These are phyloP conservation scores for Yarrowia osloensis DNA, from an alignment of 805 yeast genomes.

Conservation along the genomic window DNA sequence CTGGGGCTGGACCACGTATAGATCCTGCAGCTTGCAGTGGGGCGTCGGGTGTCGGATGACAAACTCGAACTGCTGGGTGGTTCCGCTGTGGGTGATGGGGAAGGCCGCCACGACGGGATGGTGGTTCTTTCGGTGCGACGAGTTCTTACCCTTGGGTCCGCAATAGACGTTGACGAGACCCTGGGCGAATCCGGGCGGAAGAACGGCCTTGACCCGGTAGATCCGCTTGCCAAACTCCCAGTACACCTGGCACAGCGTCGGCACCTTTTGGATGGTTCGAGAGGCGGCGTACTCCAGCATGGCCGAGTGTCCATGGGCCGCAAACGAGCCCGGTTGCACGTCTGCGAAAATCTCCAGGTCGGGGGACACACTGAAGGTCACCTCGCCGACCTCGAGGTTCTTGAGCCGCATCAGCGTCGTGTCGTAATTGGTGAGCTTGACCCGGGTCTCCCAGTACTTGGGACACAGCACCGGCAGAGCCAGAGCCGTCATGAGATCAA, in stretches of 20 bases:
- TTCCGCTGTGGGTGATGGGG: conserved; percentile 74
- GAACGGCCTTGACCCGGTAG: conserved; percentile 75
- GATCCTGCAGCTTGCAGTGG: conserved; percentile 66
- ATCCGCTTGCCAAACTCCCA: conserved; percentile 66
- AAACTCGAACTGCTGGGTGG: conserved; percentile 62
- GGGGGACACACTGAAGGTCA: conserved; percentile 69
- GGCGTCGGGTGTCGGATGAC: conserved; percentile 74
- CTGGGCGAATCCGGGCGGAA: conserved; percentile 67
- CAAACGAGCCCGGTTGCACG: conserved; percentile 39
- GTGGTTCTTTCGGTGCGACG: conserved; percentile 36
- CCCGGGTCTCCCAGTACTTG: conserved; percentile 62
- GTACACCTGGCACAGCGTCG: conserved; percentile 74
- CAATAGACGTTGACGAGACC: conserved; percentile 79
- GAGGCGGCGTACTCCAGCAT: conserved; percentile 37
- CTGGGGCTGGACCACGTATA: conserved; percentile 86
- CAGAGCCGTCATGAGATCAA: conserved; percentile 74
- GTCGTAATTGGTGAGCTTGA: conserved; percentile 68
- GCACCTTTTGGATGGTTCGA: conserved; percentile 49
- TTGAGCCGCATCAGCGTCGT: conserved; percentile 71
- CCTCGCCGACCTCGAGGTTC: conserved; percentile 77
- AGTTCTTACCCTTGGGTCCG: conserved; percentile 54
- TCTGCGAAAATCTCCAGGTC: conserved; percentile 67
- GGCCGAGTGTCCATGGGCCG: conserved; percentile 31
- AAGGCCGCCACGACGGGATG: conserved; percentile 73
- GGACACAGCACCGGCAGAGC: conserved; percentile 87